phyloP scores from a whole-genome alignment of 768 basidiomycete species.

The Piloderma croceum region DNA sequence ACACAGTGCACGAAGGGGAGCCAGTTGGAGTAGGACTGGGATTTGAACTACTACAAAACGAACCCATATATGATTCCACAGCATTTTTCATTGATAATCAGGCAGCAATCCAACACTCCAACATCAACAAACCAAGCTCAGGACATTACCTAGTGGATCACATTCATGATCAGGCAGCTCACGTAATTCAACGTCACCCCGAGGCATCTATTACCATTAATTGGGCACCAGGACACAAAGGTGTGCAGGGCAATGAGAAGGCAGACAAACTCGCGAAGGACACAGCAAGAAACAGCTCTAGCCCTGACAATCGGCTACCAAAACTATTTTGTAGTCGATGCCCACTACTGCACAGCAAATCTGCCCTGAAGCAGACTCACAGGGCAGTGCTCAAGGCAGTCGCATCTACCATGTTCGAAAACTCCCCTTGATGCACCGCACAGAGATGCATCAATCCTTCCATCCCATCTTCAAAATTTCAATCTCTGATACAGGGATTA shows the following conservation, averaged over 20 bases:
- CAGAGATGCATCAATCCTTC: constrained; percentile 6
- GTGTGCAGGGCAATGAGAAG: not conserved
- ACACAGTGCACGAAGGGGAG: not conserved
- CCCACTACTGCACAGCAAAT: constrained; percentile 12
- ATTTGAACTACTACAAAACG: not conserved
- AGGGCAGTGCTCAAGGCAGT: not conserved
- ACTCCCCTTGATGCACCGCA: constrained; percentile 6
- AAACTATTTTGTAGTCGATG: not conserved
- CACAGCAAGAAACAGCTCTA: not conserved
- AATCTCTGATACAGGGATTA: constrained; percentile 3
- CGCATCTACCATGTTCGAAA: constrained; percentile 7
- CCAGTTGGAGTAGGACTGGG: not conserved
- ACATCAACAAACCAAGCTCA: not conserved
- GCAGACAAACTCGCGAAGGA: not conserved
- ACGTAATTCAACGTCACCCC: not conserved
- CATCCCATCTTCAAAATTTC: constrained; percentile 9
- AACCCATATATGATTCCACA: too few relatives aligned
- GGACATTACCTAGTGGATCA: not conserved
- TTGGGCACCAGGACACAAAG: not conserved
- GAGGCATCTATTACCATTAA: not conserved
- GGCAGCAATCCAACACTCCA: not conserved
- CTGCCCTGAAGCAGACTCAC: constrained; percentile 9
- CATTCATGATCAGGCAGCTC: not conserved
- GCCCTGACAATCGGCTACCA: not conserved
- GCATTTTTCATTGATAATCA: not conserved